A percentile compares a stretch with the other conserved stretches of the same genome.
Conservation (phyloP, 2,329 filamentous ascomycete genomes). For the Cylindrodendrum hubeiense region DNA sequence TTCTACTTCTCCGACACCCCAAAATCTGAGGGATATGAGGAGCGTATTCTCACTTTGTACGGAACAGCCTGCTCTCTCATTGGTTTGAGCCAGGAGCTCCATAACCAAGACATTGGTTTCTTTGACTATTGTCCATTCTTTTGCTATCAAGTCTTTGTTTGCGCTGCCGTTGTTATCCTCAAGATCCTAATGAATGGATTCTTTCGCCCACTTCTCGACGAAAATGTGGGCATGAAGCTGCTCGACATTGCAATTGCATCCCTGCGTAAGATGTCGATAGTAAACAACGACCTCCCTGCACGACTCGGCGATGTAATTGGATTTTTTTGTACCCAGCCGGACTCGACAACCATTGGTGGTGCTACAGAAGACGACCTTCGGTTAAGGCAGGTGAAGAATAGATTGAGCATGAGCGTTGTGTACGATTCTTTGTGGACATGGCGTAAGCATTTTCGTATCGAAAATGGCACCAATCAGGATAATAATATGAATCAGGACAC, state of each 20-base stretch:
- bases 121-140: constrained; percentile 14
- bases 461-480: too few species aligned
- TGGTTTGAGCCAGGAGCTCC: neutral
- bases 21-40: neutral
- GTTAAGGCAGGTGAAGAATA: constrained; percentile 2
- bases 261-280: neutral
- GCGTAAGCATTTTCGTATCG: constrained; percentile 9
- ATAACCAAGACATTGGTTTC: neutral
- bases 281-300: constrained; percentile 15
- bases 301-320: constrained; percentile 8
- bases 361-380: neutral
- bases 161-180: constrained; percentile 9
- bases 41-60: constrained; percentile 15
- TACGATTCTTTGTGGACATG: constrained; percentile 20
- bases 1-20: constrained; percentile 6
- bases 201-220: constrained; percentile 9
- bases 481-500: too few species aligned
- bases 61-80: neutral
- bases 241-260: constrained; percentile 6
- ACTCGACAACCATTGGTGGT: constrained; percentile 7
- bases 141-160: constrained; percentile 15
- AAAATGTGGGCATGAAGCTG: neutral
- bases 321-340: constrained; percentile 3
- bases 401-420: constrained; percentile 21
- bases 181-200: constrained; percentile 12